Percentiles rank a stretch among this genome's conserved stretches.
These are phyloP conservation scores for Rhytidhysteron rufulum DNA, from an alignment of 2,329 filamentous ascomycete genomes.

Conservation along the genomic window DNA sequence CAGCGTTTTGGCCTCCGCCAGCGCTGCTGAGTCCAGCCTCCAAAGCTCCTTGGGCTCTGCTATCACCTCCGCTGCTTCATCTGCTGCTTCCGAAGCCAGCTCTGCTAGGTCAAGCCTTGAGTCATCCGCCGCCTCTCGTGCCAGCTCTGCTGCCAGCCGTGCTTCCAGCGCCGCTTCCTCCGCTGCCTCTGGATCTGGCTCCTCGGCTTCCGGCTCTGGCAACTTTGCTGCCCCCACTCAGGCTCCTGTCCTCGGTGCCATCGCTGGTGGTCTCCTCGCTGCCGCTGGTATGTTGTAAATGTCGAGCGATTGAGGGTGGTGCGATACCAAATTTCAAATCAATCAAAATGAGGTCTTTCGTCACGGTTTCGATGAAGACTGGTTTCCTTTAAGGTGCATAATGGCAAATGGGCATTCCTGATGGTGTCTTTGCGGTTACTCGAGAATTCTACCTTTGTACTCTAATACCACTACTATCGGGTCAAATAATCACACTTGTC, in stretches of 20 bases:
- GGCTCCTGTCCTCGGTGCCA: constrained; percentile 25
- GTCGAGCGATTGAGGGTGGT: too few relatives aligned
- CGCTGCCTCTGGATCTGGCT: constrained; percentile 4
- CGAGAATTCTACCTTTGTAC: too few relatives aligned
- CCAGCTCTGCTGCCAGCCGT: constrained; percentile 9
- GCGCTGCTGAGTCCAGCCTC: constrained; percentile 4
- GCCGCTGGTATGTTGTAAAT: constrained; percentile 21
- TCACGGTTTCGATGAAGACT: too few relatives aligned
- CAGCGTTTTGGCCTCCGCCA: constrained; percentile 5
- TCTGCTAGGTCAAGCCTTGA: neutral
- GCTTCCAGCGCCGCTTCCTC: constrained; percentile 2
- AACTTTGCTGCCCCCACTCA: constrained; percentile 20
- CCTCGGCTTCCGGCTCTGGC: constrained; percentile 2
- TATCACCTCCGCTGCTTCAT: neutral
- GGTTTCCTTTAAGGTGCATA: too few relatives aligned
- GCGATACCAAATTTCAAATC: too few relatives aligned
- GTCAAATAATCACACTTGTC: too few relatives aligned
- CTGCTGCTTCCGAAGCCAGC: neutral
- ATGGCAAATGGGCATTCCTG: too few relatives aligned
- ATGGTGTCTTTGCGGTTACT: too few relatives aligned
- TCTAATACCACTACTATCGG: too few relatives aligned
- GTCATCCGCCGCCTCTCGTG: constrained; percentile 6
- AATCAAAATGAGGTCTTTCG: too few relatives aligned
- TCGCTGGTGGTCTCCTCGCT: constrained; percentile 5
- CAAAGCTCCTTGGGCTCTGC: neutral